phyloP scores from a whole-genome alignment of 257 asterid species.

The Catharanthus roseus region DNA sequence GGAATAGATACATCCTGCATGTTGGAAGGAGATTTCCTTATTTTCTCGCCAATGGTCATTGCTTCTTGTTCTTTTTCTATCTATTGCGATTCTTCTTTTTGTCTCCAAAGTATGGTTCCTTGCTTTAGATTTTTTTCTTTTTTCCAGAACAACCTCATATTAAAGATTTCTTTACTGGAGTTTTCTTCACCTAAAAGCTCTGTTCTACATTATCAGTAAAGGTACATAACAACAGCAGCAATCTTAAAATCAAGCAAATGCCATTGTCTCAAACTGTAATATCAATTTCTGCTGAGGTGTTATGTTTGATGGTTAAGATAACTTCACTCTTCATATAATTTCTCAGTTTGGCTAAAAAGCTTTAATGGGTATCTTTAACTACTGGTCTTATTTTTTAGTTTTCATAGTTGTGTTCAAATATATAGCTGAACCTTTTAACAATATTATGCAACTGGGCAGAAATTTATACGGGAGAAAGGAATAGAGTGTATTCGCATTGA shows the following conservation, averaged over 20 bases:
- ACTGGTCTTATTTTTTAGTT: neutral
- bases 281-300: neutral
- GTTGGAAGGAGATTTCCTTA: too few species aligned
- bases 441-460: conserved; percentile 39
- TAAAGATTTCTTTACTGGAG: neutral
- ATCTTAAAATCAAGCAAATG: neutral
- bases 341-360: neutral
- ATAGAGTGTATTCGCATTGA: conserved; percentile 77
- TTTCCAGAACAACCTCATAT: neutral
- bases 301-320: neutral
- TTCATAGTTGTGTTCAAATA: neutral
- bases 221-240: neutral
- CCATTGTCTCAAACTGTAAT: neutral
- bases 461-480: conserved; percentile 66
- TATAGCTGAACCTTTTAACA: conserved; percentile 1
- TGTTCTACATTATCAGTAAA: neutral
- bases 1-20: conserved; percentile 9
- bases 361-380: neutral
- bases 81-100: neutral
- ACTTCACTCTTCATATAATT: neutral
- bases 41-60: neutral
- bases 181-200: neutral
- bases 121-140: neutral
- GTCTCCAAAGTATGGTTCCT: neutral
- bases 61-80: neutral